phyloP scores from a whole-genome alignment of 1,139 yeast genomes.

The Suhomyces maxii region DNA sequence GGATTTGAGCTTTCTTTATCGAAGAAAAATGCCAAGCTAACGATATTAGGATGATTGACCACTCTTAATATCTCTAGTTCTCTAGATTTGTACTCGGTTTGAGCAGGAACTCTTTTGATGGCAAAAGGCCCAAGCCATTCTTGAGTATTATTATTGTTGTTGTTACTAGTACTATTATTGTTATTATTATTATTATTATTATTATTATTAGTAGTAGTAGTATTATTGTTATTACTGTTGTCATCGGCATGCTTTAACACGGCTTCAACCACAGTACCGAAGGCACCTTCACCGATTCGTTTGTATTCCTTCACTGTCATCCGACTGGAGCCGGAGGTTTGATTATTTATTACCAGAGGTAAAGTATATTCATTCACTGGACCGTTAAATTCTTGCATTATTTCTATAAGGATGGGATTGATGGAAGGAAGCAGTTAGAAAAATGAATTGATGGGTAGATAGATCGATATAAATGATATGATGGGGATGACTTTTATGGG shows the following conservation, averaged over 20 bases:
- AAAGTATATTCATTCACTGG: conserved; percentile 28
- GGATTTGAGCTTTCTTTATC: conserved; percentile 57
- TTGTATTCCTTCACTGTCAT: conserved; percentile 73
- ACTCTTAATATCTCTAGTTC: conserved; percentile 73
- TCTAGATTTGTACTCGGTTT: conserved; percentile 78
- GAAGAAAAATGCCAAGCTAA: conserved; percentile 62
- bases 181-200: conserved; percentile 21
- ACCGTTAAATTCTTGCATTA: conserved; percentile 9
- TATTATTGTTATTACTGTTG: conserved; percentile 19
- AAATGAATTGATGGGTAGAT: neutral
- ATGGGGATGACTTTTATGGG: too few relatives aligned
- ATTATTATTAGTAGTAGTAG: conserved; percentile 11
- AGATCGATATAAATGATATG: too few relatives aligned
- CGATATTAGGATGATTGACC: conserved; percentile 78
- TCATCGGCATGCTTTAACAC: conserved; percentile 38
- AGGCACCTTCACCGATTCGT: conserved; percentile 81
- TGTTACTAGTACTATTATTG: conserved; percentile 5
- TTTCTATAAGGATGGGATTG: neutral
- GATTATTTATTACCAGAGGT: conserved; percentile 64
- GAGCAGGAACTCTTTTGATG: conserved; percentile 80
- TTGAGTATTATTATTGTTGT: conserved; percentile 15
- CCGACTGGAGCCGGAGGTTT: conserved; percentile 50
- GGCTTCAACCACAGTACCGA: conserved; percentile 81
- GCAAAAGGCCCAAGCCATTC: conserved; percentile 79
- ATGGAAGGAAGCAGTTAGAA: neutral